These are phyloP conservation scores for Lipomyces yamadae DNA, from an alignment of 805 yeast species.

Conservation along the genomic window DNA sequence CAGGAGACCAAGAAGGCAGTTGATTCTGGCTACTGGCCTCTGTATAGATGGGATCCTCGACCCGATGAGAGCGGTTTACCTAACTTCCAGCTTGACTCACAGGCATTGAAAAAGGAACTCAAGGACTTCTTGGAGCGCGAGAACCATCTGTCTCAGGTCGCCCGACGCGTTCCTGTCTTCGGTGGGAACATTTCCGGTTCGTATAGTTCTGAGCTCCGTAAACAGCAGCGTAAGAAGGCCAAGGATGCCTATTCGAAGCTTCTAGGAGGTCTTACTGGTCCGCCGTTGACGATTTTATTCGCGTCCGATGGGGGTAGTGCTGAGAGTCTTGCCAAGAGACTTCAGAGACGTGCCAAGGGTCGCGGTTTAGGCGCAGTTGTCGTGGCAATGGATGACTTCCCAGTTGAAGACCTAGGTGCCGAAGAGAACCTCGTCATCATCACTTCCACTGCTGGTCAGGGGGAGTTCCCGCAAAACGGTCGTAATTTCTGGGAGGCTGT, in stretches of 20 bases:
- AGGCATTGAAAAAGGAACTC: slow-evolving; percentile 74
- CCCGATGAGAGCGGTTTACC: slow-evolving; percentile 52
- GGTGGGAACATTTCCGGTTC: slow-evolving; percentile 72
- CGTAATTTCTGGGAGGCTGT: slow-evolving; percentile 75
- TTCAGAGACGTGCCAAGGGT: slow-evolving; percentile 76
- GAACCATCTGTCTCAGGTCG: slow-evolving; percentile 81
- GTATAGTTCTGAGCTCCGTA: slow-evolving; percentile 64
- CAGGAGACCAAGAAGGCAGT: slow-evolving; percentile 89
- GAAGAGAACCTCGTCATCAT: slow-evolving; percentile 73
- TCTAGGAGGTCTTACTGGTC: slow-evolving; percentile 87
- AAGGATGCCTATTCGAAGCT: slow-evolving; percentile 76
- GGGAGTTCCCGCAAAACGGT: slow-evolving; percentile 85
- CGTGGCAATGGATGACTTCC: slow-evolving; percentile 70
- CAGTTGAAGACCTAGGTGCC: slow-evolving; percentile 71
- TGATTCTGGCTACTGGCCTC: slow-evolving; percentile 93
- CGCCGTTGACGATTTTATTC: slow-evolving; percentile 82
- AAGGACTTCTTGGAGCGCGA: slow-evolving; percentile 85
- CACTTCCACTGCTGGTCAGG: slow-evolving; percentile 82
- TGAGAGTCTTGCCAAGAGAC: slow-evolving; percentile 73
- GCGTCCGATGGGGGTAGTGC: slow-evolving; percentile 96
- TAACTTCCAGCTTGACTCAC: slow-evolving; percentile 82
- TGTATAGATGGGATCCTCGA: slow-evolving; percentile 83
- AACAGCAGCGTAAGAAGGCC: slow-evolving; percentile 67
- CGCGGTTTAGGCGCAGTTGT: slow-evolving; percentile 74
- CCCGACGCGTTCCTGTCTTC: slow-evolving; percentile 71